Base-by-base conservation (phyloP, 163 green algal genomes). In the Chlamydomonas reinhardtii region DNA sequence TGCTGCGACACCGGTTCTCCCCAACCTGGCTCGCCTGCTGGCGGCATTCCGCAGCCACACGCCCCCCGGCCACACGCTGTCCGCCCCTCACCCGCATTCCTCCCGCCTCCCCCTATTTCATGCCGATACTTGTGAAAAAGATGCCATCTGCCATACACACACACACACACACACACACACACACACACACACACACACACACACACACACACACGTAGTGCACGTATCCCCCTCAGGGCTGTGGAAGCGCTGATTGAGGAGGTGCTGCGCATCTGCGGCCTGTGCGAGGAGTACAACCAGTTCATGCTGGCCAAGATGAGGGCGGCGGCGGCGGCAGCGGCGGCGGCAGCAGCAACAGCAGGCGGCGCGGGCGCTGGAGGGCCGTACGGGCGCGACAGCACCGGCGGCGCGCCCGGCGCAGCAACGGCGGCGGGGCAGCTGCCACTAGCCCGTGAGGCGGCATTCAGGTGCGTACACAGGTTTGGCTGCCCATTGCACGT, bases 241-340 rank as follows among this genome's bases (percentile, higher is more conserved):
- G 72, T 94, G 2, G 92, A 94, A 82, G 61, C n/a, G 16, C 66
- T 89, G 25, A 89, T 94, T 0, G 77, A 89, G 59, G 90, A 94
- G 88, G 74, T 94, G 77, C 88, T 94, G 5, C 39, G 85, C 24
- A 78, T 95, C 59, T 91, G 86, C 64, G 76, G 83, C 1, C 43
- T 91, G 65, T 79, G 84, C 61, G 96, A 99, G 92, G 95, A 99
- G 91, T 99, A 99, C 94, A 96, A 92, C 35, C 70, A 91, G 79
- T 99, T 97, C 90, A 95, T 99, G 89, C 73, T 97, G 73, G 89
- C 79, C 2, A 94, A 94, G 65, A 94, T 99, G 93, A 54, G 75
- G 91, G 75, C 75, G 2, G 74, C 74, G 74, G 43, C 78, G 29
- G 76, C 84, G 16, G 83, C 37, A 9, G 29, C 78, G 31, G 52